These are phyloP conservation scores for Kuraishia piskuri DNA, from an alignment of 805 yeast genomes.

Conservation along the genomic window DNA sequence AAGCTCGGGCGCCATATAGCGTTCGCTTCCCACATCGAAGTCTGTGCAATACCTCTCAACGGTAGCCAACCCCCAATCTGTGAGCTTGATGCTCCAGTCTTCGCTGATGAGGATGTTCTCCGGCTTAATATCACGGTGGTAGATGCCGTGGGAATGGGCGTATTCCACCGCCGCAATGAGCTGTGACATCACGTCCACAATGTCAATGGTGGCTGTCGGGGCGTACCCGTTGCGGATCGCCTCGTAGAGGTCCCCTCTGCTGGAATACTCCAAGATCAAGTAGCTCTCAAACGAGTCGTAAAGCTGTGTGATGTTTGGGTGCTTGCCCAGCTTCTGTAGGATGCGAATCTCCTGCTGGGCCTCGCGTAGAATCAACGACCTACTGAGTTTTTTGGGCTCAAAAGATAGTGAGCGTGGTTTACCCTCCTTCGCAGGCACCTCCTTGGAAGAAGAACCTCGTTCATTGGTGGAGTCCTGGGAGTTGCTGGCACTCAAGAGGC, in stretches of 20 bases:
- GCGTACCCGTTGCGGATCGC: slow-evolving; percentile 26
- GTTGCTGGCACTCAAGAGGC: not conserved
- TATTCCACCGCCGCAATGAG: slow-evolving; percentile 40
- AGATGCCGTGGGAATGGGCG: slow-evolving; percentile 51
- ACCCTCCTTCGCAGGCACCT: not conserved
- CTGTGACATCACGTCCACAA: slow-evolving; percentile 32
- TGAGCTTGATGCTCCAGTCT: slow-evolving; percentile 47
- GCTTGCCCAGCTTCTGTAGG: slow-evolving; percentile 32
- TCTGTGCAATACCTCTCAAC: slow-evolving; percentile 18
- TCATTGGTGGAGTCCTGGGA: not conserved
- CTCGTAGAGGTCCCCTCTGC: slow-evolving; percentile 62
- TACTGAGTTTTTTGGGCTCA: slow-evolving; percentile 10
- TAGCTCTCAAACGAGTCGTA: slow-evolving; percentile 47
- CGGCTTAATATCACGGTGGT: slow-evolving; percentile 69
- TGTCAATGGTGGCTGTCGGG: slow-evolving; percentile 15
- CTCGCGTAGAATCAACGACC: slow-evolving; percentile 36
- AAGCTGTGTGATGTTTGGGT: slow-evolving; percentile 49
- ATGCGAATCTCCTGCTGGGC: slow-evolving; percentile 51
- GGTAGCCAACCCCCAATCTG: slow-evolving; percentile 71
- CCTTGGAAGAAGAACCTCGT: not conserved
- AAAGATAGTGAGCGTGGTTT: not conserved
- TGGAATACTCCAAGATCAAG: slow-evolving; percentile 54
- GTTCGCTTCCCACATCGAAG: slow-evolving; percentile 46
- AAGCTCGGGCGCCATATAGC: slow-evolving; percentile 51
- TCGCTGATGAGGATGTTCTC: slow-evolving; percentile 53